phyloP scores from a whole-genome alignment of 306 rosid species.

The Vigna reflexopilosa region DNA sequence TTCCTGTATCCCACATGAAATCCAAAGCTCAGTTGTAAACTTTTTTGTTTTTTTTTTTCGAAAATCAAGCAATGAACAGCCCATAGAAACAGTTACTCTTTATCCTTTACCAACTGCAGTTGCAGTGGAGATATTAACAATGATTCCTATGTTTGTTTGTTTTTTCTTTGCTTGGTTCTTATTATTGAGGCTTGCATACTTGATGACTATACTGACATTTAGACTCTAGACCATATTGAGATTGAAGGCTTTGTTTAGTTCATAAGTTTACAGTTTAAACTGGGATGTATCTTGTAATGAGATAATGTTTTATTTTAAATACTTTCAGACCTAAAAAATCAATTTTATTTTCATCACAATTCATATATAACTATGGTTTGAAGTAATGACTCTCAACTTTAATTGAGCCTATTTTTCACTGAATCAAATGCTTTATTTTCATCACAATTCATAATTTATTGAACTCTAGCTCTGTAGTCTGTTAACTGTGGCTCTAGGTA shows the following conservation, averaged over 20 bases:
- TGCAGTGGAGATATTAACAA: not conserved
- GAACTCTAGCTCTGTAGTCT: too few relatives aligned
- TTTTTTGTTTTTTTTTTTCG: too few relatives aligned
- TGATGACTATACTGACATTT: constrained; percentile 8
- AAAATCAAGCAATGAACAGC: not conserved
- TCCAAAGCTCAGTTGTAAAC: too few relatives aligned
- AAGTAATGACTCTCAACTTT: too few relatives aligned
- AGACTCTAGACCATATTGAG: not conserved
- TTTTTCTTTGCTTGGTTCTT: not conserved
- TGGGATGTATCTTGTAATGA: not conserved
- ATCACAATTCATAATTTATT: too few relatives aligned
- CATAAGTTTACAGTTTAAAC: not conserved
- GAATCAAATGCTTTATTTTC: too few relatives aligned
- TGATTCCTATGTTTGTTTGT: not conserved
- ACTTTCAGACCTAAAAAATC: too few relatives aligned
- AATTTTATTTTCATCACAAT: too few relatives aligned
- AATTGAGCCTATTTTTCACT: not conserved
- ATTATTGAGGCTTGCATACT: not conserved
- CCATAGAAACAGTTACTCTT: not conserved
- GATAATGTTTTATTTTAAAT: not conserved
- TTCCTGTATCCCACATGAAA: too few relatives aligned
- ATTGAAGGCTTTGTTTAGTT: not conserved
- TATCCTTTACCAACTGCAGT: not conserved
- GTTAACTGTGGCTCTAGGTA: too few relatives aligned
- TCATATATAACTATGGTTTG: too few relatives aligned